Evolutionary conservation across 169 alveolate species (phyloP).

Genomic region (Cryptosporidium canis): DNA sequence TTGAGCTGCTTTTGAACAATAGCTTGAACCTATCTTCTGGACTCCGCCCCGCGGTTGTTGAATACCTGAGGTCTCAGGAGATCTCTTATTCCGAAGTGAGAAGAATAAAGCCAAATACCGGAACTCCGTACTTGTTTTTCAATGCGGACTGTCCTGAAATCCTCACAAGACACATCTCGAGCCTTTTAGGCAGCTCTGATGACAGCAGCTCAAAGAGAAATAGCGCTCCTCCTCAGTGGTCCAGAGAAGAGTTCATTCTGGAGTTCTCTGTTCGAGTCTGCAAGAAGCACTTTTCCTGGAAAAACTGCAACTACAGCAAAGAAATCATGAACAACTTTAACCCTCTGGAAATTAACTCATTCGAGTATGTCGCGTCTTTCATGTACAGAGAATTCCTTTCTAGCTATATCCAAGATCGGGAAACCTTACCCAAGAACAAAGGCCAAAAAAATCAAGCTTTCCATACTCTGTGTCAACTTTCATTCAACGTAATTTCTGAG

Average conservation of each 20-base stretch:
- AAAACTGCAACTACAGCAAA: background rate
- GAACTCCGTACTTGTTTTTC: constrained; percentile 55
- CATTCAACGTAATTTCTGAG: constrained; percentile 20
- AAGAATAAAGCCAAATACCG: constrained; percentile 4
- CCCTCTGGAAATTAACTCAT: constrained; percentile 18
- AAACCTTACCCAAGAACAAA: background rate
- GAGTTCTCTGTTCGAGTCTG: constrained; percentile 61
- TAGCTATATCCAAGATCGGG: background rate
- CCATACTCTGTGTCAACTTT: constrained; percentile 5
- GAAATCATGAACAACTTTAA: background rate
- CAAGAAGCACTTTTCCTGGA: constrained; percentile 61
- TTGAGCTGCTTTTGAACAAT: background rate
- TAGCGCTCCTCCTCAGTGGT: background rate
- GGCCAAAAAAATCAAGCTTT: background rate
- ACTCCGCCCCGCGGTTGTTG: background rate
- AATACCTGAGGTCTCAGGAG: background rate
- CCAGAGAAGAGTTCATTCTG: constrained; percentile 18
- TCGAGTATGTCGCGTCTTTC: constrained; percentile 47
- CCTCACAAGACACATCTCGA: background rate
- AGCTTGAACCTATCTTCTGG: background rate
- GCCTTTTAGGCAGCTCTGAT: background rate
- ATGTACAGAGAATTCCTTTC: constrained; percentile 22
- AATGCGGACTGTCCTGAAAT: constrained; percentile 43
- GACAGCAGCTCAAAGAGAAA: background rate
- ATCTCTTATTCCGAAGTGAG: constrained; percentile 25